phyloP scores from a whole-genome alignment of 176 grass and related monocot species.

The Typha latifolia region DNA sequence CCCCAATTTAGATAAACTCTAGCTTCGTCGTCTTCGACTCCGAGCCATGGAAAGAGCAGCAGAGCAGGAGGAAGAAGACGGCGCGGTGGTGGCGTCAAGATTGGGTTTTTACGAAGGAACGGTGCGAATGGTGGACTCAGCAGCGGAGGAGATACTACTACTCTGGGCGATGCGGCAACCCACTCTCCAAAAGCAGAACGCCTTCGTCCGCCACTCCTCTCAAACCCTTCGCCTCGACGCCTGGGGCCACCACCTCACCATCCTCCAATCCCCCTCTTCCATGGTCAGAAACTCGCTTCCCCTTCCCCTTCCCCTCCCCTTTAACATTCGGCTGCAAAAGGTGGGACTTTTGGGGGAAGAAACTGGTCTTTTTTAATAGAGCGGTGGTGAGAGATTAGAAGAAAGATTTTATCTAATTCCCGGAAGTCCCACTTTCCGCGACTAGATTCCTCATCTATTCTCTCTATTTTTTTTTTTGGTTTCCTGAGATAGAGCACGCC shows the following conservation, averaged over 20 bases:
- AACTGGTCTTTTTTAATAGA: too few relatives aligned
- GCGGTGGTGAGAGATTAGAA: too few relatives aligned
- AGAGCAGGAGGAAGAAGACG: neutral
- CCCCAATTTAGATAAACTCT: neutral
- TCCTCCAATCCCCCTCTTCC: constrained; percentile 72
- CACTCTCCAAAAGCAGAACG: constrained; percentile 43
- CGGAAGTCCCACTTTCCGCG: too few relatives aligned
- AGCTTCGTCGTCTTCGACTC: neutral
- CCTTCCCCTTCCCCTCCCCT: neutral
- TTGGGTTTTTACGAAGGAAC: constrained; percentile 36
- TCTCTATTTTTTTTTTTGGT: neutral
- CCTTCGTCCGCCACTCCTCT: constrained; percentile 52
- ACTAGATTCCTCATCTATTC: neutral
- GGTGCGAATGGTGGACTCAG: constrained; percentile 31
- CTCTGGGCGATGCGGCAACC: constrained; percentile 62
- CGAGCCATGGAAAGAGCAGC: neutral
- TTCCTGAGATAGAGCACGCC: constrained; percentile 24
- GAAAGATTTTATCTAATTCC: too few relatives aligned
- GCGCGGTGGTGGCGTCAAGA: constrained; percentile 6
- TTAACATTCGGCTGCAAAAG: too few relatives aligned
- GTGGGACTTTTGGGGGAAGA: too few relatives aligned
- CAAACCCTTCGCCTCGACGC: constrained; percentile 50
- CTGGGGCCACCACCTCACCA: constrained; percentile 47
- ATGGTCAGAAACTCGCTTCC: constrained; percentile 12
- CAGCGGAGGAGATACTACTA: constrained; percentile 59